Conservation (phyloP, 1,284 basidiomycete genomes). For the Trichosporon sp. region DNA sequence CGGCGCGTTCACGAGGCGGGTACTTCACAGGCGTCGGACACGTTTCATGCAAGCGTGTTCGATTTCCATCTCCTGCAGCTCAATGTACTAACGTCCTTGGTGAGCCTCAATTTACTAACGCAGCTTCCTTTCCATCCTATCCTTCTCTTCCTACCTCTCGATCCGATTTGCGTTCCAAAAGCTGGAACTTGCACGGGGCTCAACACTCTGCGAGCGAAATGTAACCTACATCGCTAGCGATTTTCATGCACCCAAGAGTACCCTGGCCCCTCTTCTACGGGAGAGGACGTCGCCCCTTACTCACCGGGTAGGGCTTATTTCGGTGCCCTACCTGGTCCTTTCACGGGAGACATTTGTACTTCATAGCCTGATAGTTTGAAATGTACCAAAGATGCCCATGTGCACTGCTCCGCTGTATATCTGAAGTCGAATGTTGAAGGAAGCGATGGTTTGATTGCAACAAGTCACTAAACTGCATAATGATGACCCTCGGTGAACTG, state of each 20-base stretch:
- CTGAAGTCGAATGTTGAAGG: too few relatives aligned
- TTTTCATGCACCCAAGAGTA: slow-evolving; percentile 23
- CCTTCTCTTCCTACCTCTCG: background rate
- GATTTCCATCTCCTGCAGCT: background rate
- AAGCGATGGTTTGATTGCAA: too few relatives aligned
- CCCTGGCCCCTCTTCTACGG: slow-evolving; percentile 14
- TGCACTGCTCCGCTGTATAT: too few relatives aligned
- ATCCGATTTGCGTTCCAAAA: too few relatives aligned
- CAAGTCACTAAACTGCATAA: too few relatives aligned
- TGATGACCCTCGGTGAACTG: too few relatives aligned
- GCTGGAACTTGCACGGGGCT: slow-evolving; percentile 10
- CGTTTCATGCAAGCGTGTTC: slow-evolving; percentile 7
- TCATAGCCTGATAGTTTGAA: too few relatives aligned
- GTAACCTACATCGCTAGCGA: slow-evolving; percentile 18
- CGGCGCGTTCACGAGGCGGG: slow-evolving; percentile 15
- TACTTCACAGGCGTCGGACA: slow-evolving; percentile 28
- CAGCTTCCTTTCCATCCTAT: background rate
- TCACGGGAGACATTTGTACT: slow-evolving; percentile 8
- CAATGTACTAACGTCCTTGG: background rate
- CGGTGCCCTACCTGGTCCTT: slow-evolving; percentile 11
- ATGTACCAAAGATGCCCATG: too few relatives aligned
- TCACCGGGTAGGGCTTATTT: slow-evolving; percentile 18
- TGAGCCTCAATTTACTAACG: background rate
- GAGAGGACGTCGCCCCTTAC: slow-evolving; percentile 15
- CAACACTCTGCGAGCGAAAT: slow-evolving; percentile 23